These are phyloP conservation scores for Pouteria glomerata DNA, from an alignment of 148 eudicot genomes.

Conservation along the genomic window DNA sequence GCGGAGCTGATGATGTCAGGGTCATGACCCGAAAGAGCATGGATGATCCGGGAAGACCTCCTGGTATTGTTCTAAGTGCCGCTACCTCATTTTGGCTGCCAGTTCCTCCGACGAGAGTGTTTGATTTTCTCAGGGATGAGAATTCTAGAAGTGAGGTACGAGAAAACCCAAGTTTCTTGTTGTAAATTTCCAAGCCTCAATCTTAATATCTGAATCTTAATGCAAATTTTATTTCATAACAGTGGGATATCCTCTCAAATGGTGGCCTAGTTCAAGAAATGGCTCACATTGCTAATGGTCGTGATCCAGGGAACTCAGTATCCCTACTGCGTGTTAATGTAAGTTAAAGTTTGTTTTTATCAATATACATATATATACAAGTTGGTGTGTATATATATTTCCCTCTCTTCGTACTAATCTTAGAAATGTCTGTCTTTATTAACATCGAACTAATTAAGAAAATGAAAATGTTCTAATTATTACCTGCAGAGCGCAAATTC, in stretches of 20 bases:
- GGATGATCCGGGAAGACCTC: conserved; percentile 99
- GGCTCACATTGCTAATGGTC: conserved; percentile 79
- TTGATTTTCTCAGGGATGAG: conserved; percentile 92
- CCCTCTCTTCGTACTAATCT: not conserved
- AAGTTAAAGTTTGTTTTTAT: conserved; percentile 16
- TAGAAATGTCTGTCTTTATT: too few relatives aligned
- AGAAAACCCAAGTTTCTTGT: not conserved
- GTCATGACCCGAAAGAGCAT: conserved; percentile 97
- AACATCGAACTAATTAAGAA: not conserved
- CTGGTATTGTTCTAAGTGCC: conserved; percentile 93
- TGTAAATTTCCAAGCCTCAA: not conserved
- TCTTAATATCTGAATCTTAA: not conserved
- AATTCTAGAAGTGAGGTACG: conserved; percentile 76
- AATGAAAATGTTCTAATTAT: not conserved
- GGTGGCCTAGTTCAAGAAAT: conserved; percentile 81
- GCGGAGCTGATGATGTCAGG: conserved; percentile 89
- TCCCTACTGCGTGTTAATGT: conserved; percentile 82
- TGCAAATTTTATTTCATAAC: not conserved
- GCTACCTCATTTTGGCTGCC: conserved; percentile 99
- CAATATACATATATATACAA: not conserved
- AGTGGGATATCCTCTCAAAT: conserved; percentile 66
- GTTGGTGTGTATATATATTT: too few relatives aligned
- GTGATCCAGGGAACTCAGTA: conserved; percentile 69
- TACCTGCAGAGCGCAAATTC: conserved; percentile 80
- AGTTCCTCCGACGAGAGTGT: conserved; percentile 81